Conservation (phyloP, 768 basidiomycete genomes). For the Paxillus rubicundulus region DNA sequence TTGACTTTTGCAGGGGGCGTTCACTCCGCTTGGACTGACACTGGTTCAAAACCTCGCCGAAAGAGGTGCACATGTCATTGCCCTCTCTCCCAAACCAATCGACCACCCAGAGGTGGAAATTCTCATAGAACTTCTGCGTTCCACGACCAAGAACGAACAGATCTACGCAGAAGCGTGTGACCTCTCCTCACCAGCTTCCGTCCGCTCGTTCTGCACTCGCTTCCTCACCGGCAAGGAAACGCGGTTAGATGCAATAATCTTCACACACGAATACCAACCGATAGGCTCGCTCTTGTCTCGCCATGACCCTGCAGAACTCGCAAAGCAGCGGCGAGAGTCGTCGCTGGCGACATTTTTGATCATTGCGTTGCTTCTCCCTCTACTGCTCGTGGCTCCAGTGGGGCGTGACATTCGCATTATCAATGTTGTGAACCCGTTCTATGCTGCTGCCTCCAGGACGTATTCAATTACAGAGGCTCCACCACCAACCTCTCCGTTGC, state of each 20-base stretch:
- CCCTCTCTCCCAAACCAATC: conserved; percentile 60
- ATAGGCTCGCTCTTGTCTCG: conserved; percentile 48
- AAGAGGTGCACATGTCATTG: conserved; percentile 78
- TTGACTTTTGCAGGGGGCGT: conserved; percentile 53
- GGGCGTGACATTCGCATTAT: conserved; percentile 91
- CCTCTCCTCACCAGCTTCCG: conserved; percentile 58
- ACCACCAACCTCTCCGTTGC: conserved; percentile 29
- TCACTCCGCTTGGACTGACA: conserved; percentile 70
- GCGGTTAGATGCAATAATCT: conserved; percentile 74
- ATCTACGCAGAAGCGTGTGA: conserved; percentile 82
- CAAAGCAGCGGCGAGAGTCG: conserved; percentile 41
- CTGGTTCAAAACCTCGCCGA: conserved; percentile 63
- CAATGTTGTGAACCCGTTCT: conserved; percentile 84
- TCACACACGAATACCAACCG: conserved; percentile 72
- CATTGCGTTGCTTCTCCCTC: conserved; percentile 74
- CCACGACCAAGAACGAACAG: conserved; percentile 68
- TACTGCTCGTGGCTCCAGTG: conserved; percentile 75
- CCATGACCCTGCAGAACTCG: conserved; percentile 31
- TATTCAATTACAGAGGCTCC: conserved; percentile 32
- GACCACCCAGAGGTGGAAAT: conserved; percentile 48
- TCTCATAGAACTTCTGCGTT: conserved; percentile 64
- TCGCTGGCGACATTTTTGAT: conserved; percentile 77
- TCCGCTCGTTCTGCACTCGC: conserved; percentile 64
- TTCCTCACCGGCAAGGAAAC: conserved; percentile 66
- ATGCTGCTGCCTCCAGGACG: conserved; percentile 68